Percentiles rank a stretch among this genome's conserved stretches.
These are phyloP conservation scores for Helichrysum umbraculigerum DNA, from an alignment of 129 eudicot genomes.

Conservation along the genomic window DNA sequence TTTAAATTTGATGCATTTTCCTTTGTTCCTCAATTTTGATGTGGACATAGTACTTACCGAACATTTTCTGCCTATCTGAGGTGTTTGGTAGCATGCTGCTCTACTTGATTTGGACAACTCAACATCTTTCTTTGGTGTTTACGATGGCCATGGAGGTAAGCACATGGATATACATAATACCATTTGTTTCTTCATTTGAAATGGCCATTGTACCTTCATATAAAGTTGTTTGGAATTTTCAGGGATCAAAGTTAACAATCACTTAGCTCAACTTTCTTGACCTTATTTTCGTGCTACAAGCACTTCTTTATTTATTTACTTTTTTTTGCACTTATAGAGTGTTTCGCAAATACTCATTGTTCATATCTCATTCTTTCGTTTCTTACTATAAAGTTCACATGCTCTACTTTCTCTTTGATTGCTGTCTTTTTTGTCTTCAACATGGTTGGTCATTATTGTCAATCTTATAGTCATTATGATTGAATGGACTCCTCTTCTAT, in stretches of 20 bases:
- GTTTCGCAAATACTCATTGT: too few species aligned
- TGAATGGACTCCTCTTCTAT: neutral
- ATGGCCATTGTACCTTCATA: conserved; percentile 9
- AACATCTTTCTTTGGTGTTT: conserved; percentile 90
- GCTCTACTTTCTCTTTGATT: neutral
- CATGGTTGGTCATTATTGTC: neutral
- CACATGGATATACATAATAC: conserved; percentile 21
- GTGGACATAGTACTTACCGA: conserved; percentile 13
- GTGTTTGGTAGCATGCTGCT: conserved; percentile 81
- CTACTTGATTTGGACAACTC: conserved; percentile 65
- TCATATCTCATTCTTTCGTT: neutral
- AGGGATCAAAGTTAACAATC: neutral
- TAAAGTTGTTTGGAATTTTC: neutral
- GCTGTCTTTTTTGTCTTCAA: neutral
- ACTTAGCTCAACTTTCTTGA: neutral
- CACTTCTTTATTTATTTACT: neutral
- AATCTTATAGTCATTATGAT: neutral
- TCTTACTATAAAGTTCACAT: neutral
- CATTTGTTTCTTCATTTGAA: conserved; percentile 20
- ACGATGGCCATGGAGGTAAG: conserved; percentile 99
- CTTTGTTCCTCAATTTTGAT: conserved; percentile 1
- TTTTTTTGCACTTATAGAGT: too few species aligned
- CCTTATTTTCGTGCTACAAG: neutral
- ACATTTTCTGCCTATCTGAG: conserved; percentile 28
- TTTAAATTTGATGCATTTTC: neutral